Evolutionary conservation across 805 yeast species (phyloP).

Genomic region (Schizosaccharomyces octosporus): DNA sequence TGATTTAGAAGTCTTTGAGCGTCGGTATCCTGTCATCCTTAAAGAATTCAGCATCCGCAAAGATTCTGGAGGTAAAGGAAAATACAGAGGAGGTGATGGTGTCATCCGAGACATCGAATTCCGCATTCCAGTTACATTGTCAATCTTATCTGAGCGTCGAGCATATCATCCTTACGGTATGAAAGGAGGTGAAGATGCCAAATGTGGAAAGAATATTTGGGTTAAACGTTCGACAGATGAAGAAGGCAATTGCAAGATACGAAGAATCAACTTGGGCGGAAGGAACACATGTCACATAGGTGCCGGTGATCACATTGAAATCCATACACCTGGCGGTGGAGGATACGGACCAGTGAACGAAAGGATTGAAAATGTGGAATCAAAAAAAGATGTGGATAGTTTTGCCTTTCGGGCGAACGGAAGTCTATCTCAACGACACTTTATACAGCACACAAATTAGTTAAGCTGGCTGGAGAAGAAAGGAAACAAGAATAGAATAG

Average conservation of each 20-base stretch:
- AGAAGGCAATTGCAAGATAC: conserved; percentile 16
- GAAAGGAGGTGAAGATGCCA: conserved; percentile 57
- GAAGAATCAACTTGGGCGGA: conserved; percentile 30
- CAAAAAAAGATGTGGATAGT: not conserved
- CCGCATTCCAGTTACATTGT: conserved; percentile 39
- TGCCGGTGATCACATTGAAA: conserved; percentile 41
- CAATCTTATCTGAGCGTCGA: conserved; percentile 69
- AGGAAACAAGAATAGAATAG: no score
- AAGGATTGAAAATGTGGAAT: not conserved
- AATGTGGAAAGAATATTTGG: conserved; percentile 38
- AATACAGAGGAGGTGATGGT: conserved; percentile 60
- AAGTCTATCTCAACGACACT: not conserved
- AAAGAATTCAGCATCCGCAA: conserved; percentile 44
- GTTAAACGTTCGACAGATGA: conserved; percentile 14
- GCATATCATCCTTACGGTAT: conserved; percentile 69
- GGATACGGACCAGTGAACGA: conserved; percentile 29
- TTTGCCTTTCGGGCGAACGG: conserved; percentile 2
- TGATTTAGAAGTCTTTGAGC: conserved; percentile 71
- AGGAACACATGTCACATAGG: conserved; percentile 34
- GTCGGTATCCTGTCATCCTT: conserved; percentile 62
- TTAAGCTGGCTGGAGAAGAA: no score
- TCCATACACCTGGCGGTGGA: conserved; percentile 71
- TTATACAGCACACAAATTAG: not conserved
- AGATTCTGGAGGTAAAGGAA: conserved; percentile 64
- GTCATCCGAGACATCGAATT: conserved; percentile 69